phyloP scores from a whole-genome alignment of 2,329 filamentous ascomycete genomes.

The Aureobasidium sp. region DNA sequence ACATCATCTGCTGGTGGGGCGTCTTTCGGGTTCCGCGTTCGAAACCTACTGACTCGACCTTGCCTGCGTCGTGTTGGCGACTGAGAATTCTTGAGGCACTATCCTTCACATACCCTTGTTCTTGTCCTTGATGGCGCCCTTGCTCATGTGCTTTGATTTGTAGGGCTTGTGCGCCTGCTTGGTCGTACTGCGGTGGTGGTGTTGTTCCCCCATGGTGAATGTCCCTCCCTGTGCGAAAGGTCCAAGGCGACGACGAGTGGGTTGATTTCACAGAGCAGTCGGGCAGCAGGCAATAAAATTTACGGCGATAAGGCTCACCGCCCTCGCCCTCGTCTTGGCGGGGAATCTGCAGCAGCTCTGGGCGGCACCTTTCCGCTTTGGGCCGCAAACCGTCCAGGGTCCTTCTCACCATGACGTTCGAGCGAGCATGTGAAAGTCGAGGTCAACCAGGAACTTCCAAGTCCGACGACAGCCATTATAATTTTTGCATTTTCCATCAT shows the following conservation, averaged over 20 bases:
- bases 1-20: slow-evolving; percentile 93
- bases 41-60: slow-evolving; percentile 51
- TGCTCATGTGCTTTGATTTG: slow-evolving; percentile 86
- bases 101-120: slow-evolving; percentile 50
- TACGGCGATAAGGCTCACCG: too few relatives aligned
- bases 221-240: background rate
- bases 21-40: slow-evolving; percentile 74
- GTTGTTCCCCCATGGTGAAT: slow-evolving; percentile 58
- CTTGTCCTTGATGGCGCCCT: slow-evolving; percentile 74
- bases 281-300: background rate
- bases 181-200: slow-evolving; percentile 88
- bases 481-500: background rate
- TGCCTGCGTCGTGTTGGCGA: slow-evolving; percentile 36
- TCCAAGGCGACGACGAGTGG: background rate
- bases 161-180: slow-evolving; percentile 83
- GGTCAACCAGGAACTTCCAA: background rate
- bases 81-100: background rate
- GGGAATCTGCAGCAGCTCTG: background rate
- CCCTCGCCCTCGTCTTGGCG: background rate
- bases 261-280: background rate
- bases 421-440: slow-evolving; percentile 6
- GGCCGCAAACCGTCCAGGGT: background rate
- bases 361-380: background rate
- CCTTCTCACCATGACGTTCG: background rate
- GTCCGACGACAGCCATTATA: background rate